Percentiles rank a stretch among this genome's conserved stretches.
phyloP scores from a whole-genome alignment of 2,329 filamentous ascomycete species.

The Cladosporium sp. region DNA sequence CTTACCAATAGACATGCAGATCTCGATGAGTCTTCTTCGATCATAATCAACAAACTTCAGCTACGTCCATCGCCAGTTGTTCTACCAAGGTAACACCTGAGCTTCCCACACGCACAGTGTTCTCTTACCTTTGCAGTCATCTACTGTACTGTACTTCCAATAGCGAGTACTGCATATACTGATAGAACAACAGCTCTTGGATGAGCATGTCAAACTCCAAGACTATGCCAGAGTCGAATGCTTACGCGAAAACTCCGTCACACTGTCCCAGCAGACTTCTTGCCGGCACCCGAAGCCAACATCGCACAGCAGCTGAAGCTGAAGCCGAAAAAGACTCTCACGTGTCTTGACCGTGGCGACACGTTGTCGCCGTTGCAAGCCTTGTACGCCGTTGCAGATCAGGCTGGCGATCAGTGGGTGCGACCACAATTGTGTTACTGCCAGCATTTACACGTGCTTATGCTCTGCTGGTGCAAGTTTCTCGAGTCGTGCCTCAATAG shows the following conservation, averaged over 20 bases:
- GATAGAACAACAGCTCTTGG: neutral
- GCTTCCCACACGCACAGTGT: neutral
- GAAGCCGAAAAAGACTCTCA: neutral
- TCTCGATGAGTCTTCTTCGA: neutral
- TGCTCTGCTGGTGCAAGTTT: neutral
- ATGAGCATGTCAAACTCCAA: neutral
- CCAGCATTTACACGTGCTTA: neutral
- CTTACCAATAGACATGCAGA: too few relatives aligned
- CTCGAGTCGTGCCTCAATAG: neutral
- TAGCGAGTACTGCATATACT: neutral
- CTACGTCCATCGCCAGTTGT: neutral
- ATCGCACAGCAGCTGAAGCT: conserved; percentile 2
- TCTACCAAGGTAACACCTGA: neutral
- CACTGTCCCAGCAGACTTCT: neutral
- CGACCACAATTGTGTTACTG: neutral
- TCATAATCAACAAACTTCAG: neutral
- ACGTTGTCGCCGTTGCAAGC: neutral
- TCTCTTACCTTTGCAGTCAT: neutral
- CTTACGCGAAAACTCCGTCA: neutral
- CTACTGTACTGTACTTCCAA: neutral
- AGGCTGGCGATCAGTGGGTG: neutral
- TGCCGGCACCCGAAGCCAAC: conserved; percentile 2
- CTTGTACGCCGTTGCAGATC: neutral
- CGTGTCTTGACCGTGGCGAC: conserved; percentile 12
- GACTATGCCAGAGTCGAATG: neutral